phyloP scores from a whole-genome alignment of 2,329 filamentous ascomycete species.

The Decorospora gaudefroyi region DNA sequence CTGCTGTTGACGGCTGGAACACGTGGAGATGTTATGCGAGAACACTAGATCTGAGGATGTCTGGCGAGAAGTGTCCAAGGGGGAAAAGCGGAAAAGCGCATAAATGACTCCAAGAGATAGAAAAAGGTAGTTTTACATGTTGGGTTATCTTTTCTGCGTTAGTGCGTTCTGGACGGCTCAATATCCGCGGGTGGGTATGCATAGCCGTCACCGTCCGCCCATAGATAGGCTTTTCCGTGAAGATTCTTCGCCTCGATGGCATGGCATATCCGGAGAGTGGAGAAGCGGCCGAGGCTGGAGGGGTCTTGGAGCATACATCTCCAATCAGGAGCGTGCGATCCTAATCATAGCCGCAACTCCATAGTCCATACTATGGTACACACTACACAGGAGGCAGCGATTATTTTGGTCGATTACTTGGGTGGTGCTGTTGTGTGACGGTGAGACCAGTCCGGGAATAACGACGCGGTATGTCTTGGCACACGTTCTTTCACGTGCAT shows the following conservation, averaged over 20 bases:
- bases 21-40: too few relatives aligned
- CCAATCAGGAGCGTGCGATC: too few relatives aligned
- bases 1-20: background rate
- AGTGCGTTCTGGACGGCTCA: constrained; percentile 12
- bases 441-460: constrained; percentile 11
- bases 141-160: constrained; percentile 17
- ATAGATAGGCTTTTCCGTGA: constrained; percentile 39
- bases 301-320: constrained; percentile 17
- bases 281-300: constrained; percentile 23
- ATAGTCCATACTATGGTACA: too few relatives aligned
- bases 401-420: background rate
- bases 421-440: constrained; percentile 1
- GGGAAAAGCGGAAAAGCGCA: background rate
- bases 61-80: too few relatives aligned
- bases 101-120: constrained; percentile 14
- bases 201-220: constrained; percentile 25
- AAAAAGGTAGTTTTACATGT: constrained; percentile 17
- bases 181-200: constrained; percentile 21
- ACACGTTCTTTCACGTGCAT: constrained; percentile 15
- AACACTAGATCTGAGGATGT: background rate
- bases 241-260: constrained; percentile 26
- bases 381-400: too few relatives aligned
- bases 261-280: constrained; percentile 31
- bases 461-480: constrained; percentile 12
- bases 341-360: too few relatives aligned